Conservation (phyloP, 805 yeast species). For the Ogataea nakhonphanomensis region DNA sequence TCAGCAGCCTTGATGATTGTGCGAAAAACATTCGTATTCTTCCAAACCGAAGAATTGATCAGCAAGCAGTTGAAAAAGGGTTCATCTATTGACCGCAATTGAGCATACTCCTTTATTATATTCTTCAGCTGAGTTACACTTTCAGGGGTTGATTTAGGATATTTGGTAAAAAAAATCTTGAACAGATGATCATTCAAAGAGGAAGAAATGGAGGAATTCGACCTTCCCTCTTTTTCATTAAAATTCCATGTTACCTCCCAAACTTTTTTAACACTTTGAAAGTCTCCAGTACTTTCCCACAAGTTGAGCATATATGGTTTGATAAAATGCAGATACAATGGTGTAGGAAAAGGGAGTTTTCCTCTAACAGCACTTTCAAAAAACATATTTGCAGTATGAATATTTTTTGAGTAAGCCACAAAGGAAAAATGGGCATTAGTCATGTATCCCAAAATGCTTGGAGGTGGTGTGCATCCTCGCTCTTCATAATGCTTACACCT, state of each 20-base stretch:
- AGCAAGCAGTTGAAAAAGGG: slow-evolving; percentile 79
- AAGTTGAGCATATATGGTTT: slow-evolving; percentile 61
- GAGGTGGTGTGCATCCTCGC: slow-evolving; percentile 23
- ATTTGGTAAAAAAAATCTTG: slow-evolving; percentile 62
- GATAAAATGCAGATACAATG: slow-evolving; percentile 68
- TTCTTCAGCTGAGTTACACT: slow-evolving; percentile 56
- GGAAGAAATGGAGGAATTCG: slow-evolving; percentile 65
- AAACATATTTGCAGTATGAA: slow-evolving; percentile 66
- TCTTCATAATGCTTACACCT: slow-evolving; percentile 34
- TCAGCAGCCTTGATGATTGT: slow-evolving; percentile 60
- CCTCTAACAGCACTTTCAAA: slow-evolving; percentile 66
- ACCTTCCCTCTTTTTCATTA: slow-evolving; percentile 45
- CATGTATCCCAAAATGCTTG: slow-evolving; percentile 45
- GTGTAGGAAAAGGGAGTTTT: slow-evolving; percentile 68
- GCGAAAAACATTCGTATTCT: slow-evolving; percentile 57
- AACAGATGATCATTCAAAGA: slow-evolving; percentile 68
- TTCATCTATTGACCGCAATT: slow-evolving; percentile 63
- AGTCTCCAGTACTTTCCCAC: slow-evolving; percentile 50
- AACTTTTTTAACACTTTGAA: slow-evolving; percentile 52
- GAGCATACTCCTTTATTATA: slow-evolving; percentile 52
- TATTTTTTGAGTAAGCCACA: slow-evolving; percentile 71
- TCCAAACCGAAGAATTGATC: slow-evolving; percentile 64
- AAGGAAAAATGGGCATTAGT: slow-evolving; percentile 74
- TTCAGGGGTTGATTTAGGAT: slow-evolving; percentile 46
- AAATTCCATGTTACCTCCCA: slow-evolving; percentile 60